Evolutionary conservation across 2,329 filamentous ascomycete genomes (phyloP), one percentile per base, ranked within the genome.

Genomic region (Plenodomus lindquistii): DNA sequence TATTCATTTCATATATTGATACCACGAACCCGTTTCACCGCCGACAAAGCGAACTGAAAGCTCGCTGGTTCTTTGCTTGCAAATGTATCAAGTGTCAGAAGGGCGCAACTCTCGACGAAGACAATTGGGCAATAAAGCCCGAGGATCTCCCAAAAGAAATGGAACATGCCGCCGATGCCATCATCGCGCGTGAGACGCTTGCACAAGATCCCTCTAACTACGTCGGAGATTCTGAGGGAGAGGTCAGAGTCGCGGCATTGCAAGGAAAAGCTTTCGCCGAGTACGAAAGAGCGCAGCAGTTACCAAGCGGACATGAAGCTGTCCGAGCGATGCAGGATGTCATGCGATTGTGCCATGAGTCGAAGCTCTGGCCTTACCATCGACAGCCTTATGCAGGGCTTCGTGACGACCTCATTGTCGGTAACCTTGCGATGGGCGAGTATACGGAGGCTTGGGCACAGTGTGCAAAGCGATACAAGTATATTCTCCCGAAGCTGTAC

Each of bases 1-100:
- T 87, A 22, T 81, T 77, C 57, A 81, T 86, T 49, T 81, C 82
- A 2, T 87, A 87, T 60, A 75, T 85, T 52, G 84, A 87, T 58
- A 73, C 73, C 29, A 83, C 79, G 0, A 77, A 79, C 34, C 77
- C 82, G 0, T 76, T 74, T 20, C 57, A 70, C 8, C 71, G 73
- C n/a, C 79, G 84, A 2, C 80, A 79, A 52, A 67, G 66, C 2
- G 79, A 84, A 56, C 75, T 87, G 1, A 67, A 69, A 39, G 68
- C 75, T 19, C 75, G 79, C 21, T 87, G 84, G 71, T 82, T 79
- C 63, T 87, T 87, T 66, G 70, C 67, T 13, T 87, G 84, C 67
- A 62, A 62, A 35, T 87, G 84, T 59, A 50, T 60, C 5, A 80
- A 79, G 63, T 86, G 83, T 57, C 48, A 64, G 21, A 62, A 55